Base-by-base conservation (phyloP, 208 protist species). In the Herpetomonas tarakana region DNA sequence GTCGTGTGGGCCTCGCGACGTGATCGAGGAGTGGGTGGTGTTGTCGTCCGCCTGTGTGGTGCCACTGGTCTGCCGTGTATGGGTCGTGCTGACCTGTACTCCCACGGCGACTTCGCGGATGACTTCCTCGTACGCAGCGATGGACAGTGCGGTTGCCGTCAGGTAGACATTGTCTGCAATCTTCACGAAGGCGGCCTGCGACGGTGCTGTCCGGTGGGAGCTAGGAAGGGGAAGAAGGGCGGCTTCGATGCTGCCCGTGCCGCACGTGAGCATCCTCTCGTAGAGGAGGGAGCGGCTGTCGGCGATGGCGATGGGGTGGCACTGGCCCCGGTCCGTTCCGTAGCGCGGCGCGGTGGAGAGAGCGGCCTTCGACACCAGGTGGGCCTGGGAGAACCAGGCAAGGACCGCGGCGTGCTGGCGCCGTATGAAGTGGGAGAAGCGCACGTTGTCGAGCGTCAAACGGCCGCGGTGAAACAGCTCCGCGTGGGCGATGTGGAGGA, bases 401-500 rank as follows among this genome's bases (percentile, higher is more conserved):
- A 91, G 60, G 19, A 90, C 65, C 19, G 46, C 57, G 11, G 38
- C 57, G 50, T 92, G 81, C 27, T 65, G 52, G 21, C 62, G 47
- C 1, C 71, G 29, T 55, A 92, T 73, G 62, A 81, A 92, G 25
- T 58, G 31, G 0, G 74, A 66, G 63, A 95, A 92, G 28, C 54
- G 56, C n/a, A n/a, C 31, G 22, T 45, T 22, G 9, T 64, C 44
- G 0, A 57, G 2, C 0, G 68, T 31, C 1, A 78, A 52, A 2
- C 3, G 35, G 2, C 69, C 46, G 18, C 89, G 83, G 58, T 88
- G 84, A 31, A 71, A 77, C 28, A 96, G 75, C 57, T 96, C 89
- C 24, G 74, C 46, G 59, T 91, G 88, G 3, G 84, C 81, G 12
- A 92, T 76, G 57, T 91, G 82, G 38, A 92, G 55, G 12, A 96